Base-by-base conservation (phyloP, 2,329 filamentous ascomycete species). In the Xylariaceae sp. region DNA sequence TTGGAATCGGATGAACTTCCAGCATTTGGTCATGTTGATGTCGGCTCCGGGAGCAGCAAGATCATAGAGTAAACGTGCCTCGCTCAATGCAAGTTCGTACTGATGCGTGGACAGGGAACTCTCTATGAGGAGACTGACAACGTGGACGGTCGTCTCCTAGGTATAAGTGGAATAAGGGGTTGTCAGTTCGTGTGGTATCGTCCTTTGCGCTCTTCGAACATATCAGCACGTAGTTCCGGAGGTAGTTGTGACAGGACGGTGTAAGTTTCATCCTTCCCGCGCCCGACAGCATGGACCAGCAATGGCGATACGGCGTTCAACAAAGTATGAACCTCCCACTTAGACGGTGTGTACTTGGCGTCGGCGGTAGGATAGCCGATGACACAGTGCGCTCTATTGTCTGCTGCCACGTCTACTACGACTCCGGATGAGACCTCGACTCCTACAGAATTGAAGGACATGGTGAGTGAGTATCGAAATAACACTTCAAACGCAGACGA, bases 91-190 rank as follows among this genome's bases (percentile, higher is more conserved):
- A 5, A 46, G 38, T 12, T 46, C 44, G 14, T 42, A 36, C 21
- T 46, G 44, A 3, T 36, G 29, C 8, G 44, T 25, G 5, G 32
- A 29, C 14, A 32, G 12, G 12, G 37, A 17, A 3, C 38, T 22
- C 22, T 46, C 44, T 23, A 46, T 46, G 3, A 42, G 20, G 5
- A 46, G 38, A 16, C 32, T 22, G 20, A 40, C 12, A 20, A 16
- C 12, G 22, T 46, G 44, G 20, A 46, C 22, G 17, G 6, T 34
- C n/a, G 20, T 16, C 44, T 46, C 37, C 44, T 34, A 46, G 6
- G 42, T 38, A 20, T 44, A 37, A 20, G 37, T 21, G 3, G 40
- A 25, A 10, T 35, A 23, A n/a, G 40, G 19, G 6, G n/a, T 36
- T 14, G 21, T 33, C 7, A 36, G 29, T n/a, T 42, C 40, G 40